Evolutionary conservation across 257 asterid genomes (phyloP), one percentile per base, ranked within the genome.

Genomic region (Gynochthodes officinalis): DNA sequence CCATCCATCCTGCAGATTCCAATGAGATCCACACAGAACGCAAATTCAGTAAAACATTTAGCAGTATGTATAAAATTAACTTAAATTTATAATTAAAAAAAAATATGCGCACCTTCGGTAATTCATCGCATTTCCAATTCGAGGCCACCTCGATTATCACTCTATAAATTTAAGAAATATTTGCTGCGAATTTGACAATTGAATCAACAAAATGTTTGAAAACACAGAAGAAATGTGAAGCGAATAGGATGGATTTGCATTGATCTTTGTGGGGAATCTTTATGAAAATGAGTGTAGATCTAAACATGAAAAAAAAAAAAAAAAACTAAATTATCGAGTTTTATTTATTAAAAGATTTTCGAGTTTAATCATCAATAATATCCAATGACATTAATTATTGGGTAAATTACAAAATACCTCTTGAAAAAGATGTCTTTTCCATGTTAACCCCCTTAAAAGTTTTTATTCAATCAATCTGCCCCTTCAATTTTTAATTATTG

Each of bases 31-130:
- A 15, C 27, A 27, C 35, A 27, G 7, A 60, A 60, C 5, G 25
- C 43, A 16, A 27, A 44, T 30, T 7, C 42, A 44, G 11, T 16
- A 9, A 70, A 71, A 25, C 5, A 39, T 23, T 4, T 16, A 25
- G 28, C 39, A 44, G 27, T 16, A 57, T 55, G 9, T 0, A 44
- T 16, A 15, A 18, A 71, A 32, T 16, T 27, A 30, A 58, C 7
- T 11, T 33, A 16, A 16, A 50, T 4, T 14, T 5, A 50, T 53
- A 30, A 71, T 43, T 0, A 28, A 32, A 16, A 55, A 27, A 10
- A 25, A 73, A 19, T 11, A 15, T 21, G 44, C 75, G 58, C 40
- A 73, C 92, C 95, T 86, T 76, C 95, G 88, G 74, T 86, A 86
- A 68, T 74, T 89, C 92, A 86, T 86, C 66, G 82, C 46, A 42